These are phyloP conservation scores for Boletellus sp. DNA, from an alignment of 768 basidiomycete genomes.

Conservation along the genomic window DNA sequence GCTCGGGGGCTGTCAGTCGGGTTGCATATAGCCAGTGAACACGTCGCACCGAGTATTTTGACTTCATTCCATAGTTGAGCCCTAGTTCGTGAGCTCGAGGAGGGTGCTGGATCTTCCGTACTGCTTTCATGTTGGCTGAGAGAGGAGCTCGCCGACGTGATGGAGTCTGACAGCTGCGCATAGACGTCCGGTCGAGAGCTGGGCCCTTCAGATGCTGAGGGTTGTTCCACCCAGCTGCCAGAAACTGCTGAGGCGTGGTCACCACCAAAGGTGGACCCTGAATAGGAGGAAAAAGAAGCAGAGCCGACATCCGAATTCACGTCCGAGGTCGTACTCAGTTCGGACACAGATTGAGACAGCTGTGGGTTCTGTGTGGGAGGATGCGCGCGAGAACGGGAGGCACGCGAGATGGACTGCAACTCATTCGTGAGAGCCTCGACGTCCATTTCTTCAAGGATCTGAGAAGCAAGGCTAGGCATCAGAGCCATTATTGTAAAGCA, in stretches of 20 bases:
- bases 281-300: constrained; percentile 36
- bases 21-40: background rate
- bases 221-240: constrained; percentile 44
- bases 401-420: constrained; percentile 43
- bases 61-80: constrained; percentile 90
- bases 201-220: constrained; percentile 22
- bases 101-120: constrained; percentile 3
- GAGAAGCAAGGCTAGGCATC: constrained; percentile 60
- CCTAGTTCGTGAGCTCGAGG: constrained; percentile 48
- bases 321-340: constrained; percentile 39
- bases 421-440: constrained; percentile 67
- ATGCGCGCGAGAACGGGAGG: constrained; percentile 21
- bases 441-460: constrained; percentile 70
- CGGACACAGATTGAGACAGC: constrained; percentile 33
- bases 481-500: constrained; percentile 73
- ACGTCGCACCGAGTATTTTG: constrained; percentile 71
- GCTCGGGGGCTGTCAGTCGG: constrained; percentile 42
- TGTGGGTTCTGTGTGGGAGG: constrained; percentile 8
- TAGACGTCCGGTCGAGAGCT: constrained; percentile 7
- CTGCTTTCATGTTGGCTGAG: constrained; percentile 20
- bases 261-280: constrained; percentile 36
- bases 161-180: constrained; percentile 38
- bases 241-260: constrained; percentile 37
- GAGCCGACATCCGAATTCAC: constrained; percentile 44
- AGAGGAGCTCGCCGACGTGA: constrained; percentile 37